Evolutionary conservation across 2,329 filamentous ascomycete species (phyloP).

Genomic region (Microsporum canis): DNA sequence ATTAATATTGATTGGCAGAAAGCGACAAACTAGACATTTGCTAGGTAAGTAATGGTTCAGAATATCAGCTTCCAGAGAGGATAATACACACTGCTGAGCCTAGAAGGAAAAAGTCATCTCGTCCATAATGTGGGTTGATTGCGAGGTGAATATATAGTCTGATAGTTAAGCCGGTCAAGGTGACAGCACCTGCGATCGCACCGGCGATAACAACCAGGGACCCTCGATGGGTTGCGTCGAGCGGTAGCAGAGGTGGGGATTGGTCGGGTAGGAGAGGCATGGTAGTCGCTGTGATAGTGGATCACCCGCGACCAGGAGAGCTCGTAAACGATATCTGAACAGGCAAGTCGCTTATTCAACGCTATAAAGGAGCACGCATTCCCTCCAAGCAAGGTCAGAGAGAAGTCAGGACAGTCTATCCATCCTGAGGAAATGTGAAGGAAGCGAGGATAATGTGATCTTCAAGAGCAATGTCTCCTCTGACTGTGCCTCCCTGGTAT

Average conservation of each 20-base stretch:
- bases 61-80: not conserved
- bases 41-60: not conserved
- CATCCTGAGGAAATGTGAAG: not conserved
- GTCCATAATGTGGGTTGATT: constrained; percentile 24
- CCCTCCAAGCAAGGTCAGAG: not conserved
- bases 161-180: constrained; percentile 27
- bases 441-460: not conserved
- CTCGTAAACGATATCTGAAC: not conserved
- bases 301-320: not conserved
- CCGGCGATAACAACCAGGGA: constrained; percentile 30
- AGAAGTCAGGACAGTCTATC: not conserved
- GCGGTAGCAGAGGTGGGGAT: constrained; percentile 28
- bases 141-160: constrained; percentile 28
- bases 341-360: not conserved
- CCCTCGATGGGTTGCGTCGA: constrained; percentile 31
- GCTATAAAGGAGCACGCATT: not conserved
- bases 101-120: constrained; percentile 25
- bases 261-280: constrained; percentile 21
- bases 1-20: constrained; percentile 24
- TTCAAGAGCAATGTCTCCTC: not conserved
- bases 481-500: not conserved
- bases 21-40: constrained; percentile 19
- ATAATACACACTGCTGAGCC: constrained; percentile 22
- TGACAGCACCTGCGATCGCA: constrained; percentile 28
- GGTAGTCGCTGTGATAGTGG: not conserved